Conservation (phyloP, 208 protist genomes). For the Tritrichomonas musculus region DNA sequence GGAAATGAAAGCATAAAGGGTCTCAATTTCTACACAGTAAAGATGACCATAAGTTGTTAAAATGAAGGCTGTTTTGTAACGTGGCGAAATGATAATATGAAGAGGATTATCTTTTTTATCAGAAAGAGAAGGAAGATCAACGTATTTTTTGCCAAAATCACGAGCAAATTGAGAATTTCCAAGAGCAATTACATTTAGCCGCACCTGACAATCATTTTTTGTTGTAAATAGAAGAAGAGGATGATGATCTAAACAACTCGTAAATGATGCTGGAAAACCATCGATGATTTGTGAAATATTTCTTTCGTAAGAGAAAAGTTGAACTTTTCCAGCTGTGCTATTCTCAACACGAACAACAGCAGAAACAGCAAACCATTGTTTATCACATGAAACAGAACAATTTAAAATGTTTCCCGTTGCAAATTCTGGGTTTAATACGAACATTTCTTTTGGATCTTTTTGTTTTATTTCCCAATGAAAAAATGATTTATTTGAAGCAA, state of each 20-base stretch:
- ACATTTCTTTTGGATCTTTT: background rate
- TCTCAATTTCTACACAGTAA: background rate
- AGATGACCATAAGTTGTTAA: background rate
- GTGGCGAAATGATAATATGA: background rate
- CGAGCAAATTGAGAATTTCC: background rate
- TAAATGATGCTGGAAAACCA: background rate
- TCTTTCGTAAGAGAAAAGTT: background rate
- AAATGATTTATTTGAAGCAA: background rate
- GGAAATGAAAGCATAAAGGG: background rate
- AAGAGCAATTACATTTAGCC: background rate
- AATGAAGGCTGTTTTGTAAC: background rate
- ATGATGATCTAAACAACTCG: too few species aligned
- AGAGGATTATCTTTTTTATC: background rate
- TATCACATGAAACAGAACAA: background rate
- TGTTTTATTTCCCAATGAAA: background rate
- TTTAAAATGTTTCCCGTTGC: background rate
- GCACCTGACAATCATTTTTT: background rate
- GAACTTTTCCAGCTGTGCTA: background rate
- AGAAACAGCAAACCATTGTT: background rate
- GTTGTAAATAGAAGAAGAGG: background rate
- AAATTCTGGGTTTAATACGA: background rate
- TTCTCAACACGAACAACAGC: background rate
- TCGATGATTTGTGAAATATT: conserved; percentile 11
- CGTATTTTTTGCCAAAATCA: background rate
- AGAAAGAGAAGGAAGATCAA: background rate